Conservation (phyloP, 495 filamentous ascomycete genomes). For the Neurospora tetrasperma region DNA sequence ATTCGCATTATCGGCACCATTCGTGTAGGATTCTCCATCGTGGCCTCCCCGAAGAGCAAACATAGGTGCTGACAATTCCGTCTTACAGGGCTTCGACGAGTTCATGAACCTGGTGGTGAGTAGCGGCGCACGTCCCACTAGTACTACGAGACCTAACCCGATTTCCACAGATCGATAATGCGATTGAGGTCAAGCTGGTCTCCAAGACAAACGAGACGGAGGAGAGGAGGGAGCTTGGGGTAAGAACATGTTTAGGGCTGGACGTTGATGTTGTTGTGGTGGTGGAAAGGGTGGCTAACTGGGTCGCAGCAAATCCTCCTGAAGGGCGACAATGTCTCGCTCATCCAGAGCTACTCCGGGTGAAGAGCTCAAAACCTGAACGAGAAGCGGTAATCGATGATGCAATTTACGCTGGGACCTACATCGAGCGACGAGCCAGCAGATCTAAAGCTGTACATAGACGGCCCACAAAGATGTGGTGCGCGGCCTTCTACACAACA, state of each 20-base stretch:
- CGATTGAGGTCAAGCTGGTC: slow-evolving; percentile 78
- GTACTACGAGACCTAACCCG: not conserved
- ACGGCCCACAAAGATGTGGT: not conserved
- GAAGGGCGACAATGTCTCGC: slow-evolving; percentile 93
- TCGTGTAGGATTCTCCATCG: slow-evolving; percentile 45
- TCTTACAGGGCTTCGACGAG: slow-evolving; percentile 56
- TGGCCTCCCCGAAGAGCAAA: slow-evolving; percentile 11
- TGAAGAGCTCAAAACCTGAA: slow-evolving; percentile 13
- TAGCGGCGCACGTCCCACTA: slow-evolving; percentile 13
- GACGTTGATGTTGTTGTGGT: not conserved
- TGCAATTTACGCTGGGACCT: not conserved
- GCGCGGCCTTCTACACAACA: slow-evolving; percentile 1
- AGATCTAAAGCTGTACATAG: not conserved
- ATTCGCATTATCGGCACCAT: slow-evolving; percentile 95
- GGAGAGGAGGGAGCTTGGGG: slow-evolving; percentile 67
- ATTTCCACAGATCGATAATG: slow-evolving; percentile 55
- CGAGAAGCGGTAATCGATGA: not conserved
- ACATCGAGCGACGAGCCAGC: not conserved
- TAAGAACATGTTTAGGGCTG: not conserved
- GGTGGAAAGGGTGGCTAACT: slow-evolving; percentile 17
- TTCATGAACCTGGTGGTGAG: slow-evolving; percentile 99
- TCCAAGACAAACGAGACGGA: slow-evolving; percentile 70
- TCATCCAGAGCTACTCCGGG: slow-evolving; percentile 71
- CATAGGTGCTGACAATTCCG: not conserved
- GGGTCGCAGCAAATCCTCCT: slow-evolving; percentile 76